These are phyloP conservation scores for Coniferiporia sulphurascens DNA, from an alignment of 1,284 basidiomycete genomes.

Conservation along the genomic window DNA sequence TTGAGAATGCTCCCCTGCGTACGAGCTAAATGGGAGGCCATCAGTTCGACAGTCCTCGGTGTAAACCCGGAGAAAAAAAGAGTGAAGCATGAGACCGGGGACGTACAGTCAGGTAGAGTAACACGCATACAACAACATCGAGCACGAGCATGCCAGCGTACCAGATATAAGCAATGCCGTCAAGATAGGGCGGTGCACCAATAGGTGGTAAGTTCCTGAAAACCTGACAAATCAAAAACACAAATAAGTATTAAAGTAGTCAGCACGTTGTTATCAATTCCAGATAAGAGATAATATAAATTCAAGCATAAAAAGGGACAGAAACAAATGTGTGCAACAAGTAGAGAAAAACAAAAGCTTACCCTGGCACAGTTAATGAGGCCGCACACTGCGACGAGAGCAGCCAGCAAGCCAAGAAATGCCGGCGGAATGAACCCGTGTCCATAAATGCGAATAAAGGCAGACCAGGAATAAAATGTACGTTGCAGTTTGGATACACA, in stretches of 20 bases:
- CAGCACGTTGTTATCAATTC: background rate
- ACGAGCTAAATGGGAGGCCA: background rate
- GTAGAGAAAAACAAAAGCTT: background rate
- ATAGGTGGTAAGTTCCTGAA: conserved; percentile 5
- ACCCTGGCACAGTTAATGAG: conserved; percentile 10
- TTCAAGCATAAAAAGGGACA: background rate
- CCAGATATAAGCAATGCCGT: conserved; percentile 8
- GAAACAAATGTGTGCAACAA: background rate
- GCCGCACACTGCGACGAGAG: conserved; percentile 2
- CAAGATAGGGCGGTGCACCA: conserved; percentile 3
- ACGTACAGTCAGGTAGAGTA: conserved; percentile 3
- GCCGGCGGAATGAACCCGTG: background rate
- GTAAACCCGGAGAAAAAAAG: background rate
- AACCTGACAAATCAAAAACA: background rate
- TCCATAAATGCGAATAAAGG: background rate
- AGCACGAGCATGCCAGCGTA: conserved; percentile 7
- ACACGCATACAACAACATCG: conserved; percentile 6
- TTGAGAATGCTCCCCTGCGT: background rate
- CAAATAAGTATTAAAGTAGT: background rate
- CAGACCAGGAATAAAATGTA: too few species aligned
- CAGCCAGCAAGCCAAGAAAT: background rate
- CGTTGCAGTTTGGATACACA: too few species aligned
- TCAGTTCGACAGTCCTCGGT: background rate
- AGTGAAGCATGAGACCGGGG: background rate
- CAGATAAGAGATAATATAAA: background rate